Percentiles rank a stretch among this genome's conserved stretches.
Conservation (phyloP, 2,329 filamentous ascomycete genomes). For the Byssoonygena ceratinophila region DNA sequence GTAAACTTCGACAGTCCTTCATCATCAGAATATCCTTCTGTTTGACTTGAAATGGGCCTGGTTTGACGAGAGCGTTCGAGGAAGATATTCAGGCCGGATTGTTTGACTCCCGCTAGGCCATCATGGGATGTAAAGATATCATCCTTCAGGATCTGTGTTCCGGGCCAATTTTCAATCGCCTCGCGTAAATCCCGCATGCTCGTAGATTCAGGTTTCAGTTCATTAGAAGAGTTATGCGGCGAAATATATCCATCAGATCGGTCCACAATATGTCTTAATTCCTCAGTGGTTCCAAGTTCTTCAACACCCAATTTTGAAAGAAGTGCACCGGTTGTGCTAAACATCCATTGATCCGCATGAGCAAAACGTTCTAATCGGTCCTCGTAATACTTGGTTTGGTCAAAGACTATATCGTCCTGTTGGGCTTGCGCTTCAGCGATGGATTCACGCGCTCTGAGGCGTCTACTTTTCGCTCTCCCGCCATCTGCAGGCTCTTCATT, state of each 20-base stretch:
- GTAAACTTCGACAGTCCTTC: slow-evolving; percentile 34
- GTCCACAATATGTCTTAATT: slow-evolving; percentile 26
- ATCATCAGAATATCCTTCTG: slow-evolving; percentile 32
- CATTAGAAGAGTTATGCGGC: slow-evolving; percentile 11
- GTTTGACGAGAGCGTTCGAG: slow-evolving; percentile 46
- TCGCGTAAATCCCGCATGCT: slow-evolving; percentile 28
- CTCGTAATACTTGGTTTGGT: slow-evolving; percentile 44
- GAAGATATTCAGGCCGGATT: slow-evolving; percentile 44
- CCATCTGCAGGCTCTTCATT: slow-evolving; percentile 49
- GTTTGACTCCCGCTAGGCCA: slow-evolving; percentile 40
- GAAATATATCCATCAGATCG: slow-evolving; percentile 17
- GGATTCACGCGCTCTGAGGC: slow-evolving; percentile 50
- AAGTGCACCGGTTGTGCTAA: slow-evolving; percentile 43
- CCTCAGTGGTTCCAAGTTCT: slow-evolving; percentile 35
- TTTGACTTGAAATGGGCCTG: slow-evolving; percentile 31
- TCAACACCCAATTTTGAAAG: slow-evolving; percentile 44
- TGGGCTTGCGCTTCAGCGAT: slow-evolving; percentile 39
- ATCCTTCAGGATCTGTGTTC: slow-evolving; percentile 36
- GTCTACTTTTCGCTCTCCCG: slow-evolving; percentile 49
- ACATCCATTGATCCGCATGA: slow-evolving; percentile 49
- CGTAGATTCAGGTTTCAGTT: slow-evolving; percentile 6
- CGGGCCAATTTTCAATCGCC: slow-evolving; percentile 36
- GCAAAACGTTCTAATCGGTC: slow-evolving; percentile 44
- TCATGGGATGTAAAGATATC: slow-evolving; percentile 42
- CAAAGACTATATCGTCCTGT: slow-evolving; percentile 40